A percentile compares a stretch with the other conserved stretches of the same genome.
Evolutionary conservation across 331 rosid species (phyloP).

Genomic region (Arachis monticola): DNA sequence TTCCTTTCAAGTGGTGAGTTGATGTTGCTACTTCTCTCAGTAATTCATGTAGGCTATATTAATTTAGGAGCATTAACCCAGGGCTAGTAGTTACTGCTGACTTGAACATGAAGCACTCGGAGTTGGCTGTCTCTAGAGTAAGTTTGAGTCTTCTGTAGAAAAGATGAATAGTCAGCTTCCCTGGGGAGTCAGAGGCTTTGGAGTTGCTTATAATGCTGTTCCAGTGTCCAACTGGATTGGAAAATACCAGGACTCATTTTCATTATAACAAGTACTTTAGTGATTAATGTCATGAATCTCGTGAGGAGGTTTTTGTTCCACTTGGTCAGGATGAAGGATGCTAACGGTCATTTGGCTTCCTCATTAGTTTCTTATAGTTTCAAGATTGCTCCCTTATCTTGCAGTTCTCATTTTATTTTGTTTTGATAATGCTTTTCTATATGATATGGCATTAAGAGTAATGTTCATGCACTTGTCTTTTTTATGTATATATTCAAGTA

Average conservation of each 20-base stretch:
- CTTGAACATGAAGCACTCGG: slow-evolving; percentile 20
- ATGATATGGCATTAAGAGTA: slow-evolving; percentile 4
- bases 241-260: slow-evolving; percentile 24
- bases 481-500: slow-evolving; percentile 4
- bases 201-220: neutral
- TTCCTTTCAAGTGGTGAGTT: slow-evolving; percentile 27
- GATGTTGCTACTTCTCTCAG: slow-evolving; percentile 23
- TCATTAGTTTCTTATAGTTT: neutral
- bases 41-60: slow-evolving; percentile 25
- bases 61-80: slow-evolving; percentile 27
- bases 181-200: slow-evolving; percentile 5
- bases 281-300: neutral
- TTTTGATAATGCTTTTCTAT: slow-evolving; percentile 24
- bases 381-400: slow-evolving; percentile 3
- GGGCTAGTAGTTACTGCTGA: slow-evolving; percentile 26
- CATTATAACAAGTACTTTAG: slow-evolving; percentile 23
- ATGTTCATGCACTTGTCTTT: slow-evolving; percentile 30
- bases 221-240: slow-evolving; percentile 24
- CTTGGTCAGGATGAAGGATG: slow-evolving; percentile 2
- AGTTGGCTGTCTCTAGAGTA: slow-evolving; percentile 17
- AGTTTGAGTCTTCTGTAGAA: slow-evolving; percentile 6
- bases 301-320: slow-evolving; percentile 11
- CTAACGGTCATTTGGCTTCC: slow-evolving; percentile 11
- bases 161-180: slow-evolving; percentile 35
- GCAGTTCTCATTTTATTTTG: slow-evolving; percentile 18